Percentiles rank a stretch among this genome's conserved stretches.
Evolutionary conservation across 371 early-diverging fungal genomes (phyloP).

Genomic region (Mortierella polycephala): DNA sequence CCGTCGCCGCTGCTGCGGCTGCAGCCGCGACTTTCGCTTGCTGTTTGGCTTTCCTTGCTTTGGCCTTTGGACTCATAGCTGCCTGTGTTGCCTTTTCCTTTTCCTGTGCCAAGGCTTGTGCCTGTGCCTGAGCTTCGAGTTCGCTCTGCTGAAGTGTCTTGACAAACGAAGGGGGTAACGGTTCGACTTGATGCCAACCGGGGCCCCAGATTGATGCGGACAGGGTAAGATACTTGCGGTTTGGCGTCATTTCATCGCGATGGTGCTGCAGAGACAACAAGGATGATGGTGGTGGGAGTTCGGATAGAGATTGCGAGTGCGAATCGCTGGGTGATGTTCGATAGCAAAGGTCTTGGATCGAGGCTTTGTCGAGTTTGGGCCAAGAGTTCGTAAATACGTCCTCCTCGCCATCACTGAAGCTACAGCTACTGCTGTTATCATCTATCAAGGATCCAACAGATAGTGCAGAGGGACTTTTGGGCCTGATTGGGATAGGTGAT

Average conservation of each 20-base stretch:
- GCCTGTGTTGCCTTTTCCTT: slow-evolving; percentile 30
- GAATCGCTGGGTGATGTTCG: neutral
- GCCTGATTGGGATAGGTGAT: neutral
- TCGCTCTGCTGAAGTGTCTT: slow-evolving; percentile 30
- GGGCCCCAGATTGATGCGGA: slow-evolving; percentile 49
- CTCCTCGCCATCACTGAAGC: slow-evolving; percentile 11
- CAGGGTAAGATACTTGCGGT: slow-evolving; percentile 23
- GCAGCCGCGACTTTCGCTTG: slow-evolving; percentile 35
- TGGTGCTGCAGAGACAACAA: neutral
- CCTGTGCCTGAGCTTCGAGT: slow-evolving; percentile 25
- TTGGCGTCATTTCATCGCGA: neutral
- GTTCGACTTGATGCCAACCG: slow-evolving; percentile 50
- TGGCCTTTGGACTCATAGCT: slow-evolving; percentile 19
- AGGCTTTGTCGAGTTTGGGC: slow-evolving; percentile 9
- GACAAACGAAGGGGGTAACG: slow-evolving; percentile 36
- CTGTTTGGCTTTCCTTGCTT: slow-evolving; percentile 31
- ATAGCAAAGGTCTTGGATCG: neutral
- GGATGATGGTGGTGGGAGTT: slow-evolving; percentile 6
- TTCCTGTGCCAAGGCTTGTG: slow-evolving; percentile 17
- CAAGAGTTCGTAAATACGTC: slow-evolving; percentile 12
- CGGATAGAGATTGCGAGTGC: neutral
- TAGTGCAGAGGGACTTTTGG: neutral
- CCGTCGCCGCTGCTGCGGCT: neutral
- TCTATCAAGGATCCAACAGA: slow-evolving; percentile 8
- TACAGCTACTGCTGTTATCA: slow-evolving; percentile 5